A percentile compares a stretch with the other conserved stretches of the same genome.
phyloP scores from a whole-genome alignment of 371 early-diverging fungal genomes.

The Apophysomyces variabilis region DNA sequence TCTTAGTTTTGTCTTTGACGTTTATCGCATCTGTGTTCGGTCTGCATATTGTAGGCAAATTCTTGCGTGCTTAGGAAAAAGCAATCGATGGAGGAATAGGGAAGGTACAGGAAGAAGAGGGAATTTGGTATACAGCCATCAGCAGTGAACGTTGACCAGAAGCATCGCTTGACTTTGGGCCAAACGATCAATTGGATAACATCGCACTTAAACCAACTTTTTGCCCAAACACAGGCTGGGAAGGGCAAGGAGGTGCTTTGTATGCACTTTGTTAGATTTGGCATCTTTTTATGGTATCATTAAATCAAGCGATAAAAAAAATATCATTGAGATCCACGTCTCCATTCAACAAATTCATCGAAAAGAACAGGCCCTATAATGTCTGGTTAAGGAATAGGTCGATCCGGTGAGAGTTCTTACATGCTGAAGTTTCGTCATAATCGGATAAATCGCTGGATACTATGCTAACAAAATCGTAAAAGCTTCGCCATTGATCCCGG shows the following conservation, averaged over 20 bases:
- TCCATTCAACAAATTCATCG: slow-evolving; percentile 75
- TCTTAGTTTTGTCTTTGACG: slow-evolving; percentile 76
- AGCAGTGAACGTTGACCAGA: background rate
- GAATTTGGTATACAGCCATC: background rate
- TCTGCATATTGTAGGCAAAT: slow-evolving; percentile 45
- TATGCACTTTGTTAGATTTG: background rate
- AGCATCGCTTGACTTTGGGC: background rate
- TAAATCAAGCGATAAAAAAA: background rate
- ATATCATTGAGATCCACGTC: slow-evolving; percentile 14
- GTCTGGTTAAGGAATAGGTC: background rate
- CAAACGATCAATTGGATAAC: too few species aligned
- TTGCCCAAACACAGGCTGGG: background rate
- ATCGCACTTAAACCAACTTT: background rate
- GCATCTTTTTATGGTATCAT: background rate
- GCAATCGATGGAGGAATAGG: background rate
- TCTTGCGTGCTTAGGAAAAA: slow-evolving; percentile 27
- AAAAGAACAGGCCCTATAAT: slow-evolving; percentile 66
- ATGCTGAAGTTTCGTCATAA: slow-evolving; percentile 74
- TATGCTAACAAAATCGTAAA: slow-evolving; percentile 65
- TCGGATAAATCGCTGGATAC: slow-evolving; percentile 55
- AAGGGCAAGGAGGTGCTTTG: background rate
- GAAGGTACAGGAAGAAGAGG: background rate
- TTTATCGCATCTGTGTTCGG: slow-evolving; percentile 41
- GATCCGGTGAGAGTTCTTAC: slow-evolving; percentile 40
- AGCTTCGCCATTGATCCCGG: slow-evolving; percentile 76